Percentiles rank a stretch among this genome's conserved stretches.
These are phyloP conservation scores for Conringia planisiliqua DNA, from an alignment of 345 rosid genomes.

Conservation along the genomic window DNA sequence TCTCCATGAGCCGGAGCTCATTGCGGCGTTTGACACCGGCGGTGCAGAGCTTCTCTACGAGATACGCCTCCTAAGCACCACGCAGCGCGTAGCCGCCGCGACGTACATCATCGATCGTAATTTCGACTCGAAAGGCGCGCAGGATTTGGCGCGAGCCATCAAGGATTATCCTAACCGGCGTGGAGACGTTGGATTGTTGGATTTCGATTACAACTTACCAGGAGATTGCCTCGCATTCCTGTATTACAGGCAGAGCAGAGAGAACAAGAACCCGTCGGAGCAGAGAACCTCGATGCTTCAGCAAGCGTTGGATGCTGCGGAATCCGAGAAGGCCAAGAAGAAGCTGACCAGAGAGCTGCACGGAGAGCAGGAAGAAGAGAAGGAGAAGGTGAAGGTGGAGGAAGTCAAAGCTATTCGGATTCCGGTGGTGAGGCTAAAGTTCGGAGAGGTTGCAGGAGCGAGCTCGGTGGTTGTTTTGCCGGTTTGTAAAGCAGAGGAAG, in stretches of 20 bases:
- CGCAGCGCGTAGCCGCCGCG: slow-evolving; percentile 64
- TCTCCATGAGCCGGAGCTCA: slow-evolving; percentile 48
- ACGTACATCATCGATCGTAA: slow-evolving; percentile 38
- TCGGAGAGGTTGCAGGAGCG: slow-evolving; percentile 82
- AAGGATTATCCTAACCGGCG: slow-evolving; percentile 82
- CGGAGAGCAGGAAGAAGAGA: slow-evolving; percentile 33
- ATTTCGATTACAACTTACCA: slow-evolving; percentile 58
- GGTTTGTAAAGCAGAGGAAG: slow-evolving; percentile 61
- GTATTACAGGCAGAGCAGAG: slow-evolving; percentile 70
- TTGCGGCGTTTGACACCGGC: slow-evolving; percentile 59
- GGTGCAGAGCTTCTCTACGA: slow-evolving; percentile 85
- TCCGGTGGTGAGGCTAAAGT: slow-evolving; percentile 67
- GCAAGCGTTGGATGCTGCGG: slow-evolving; percentile 57
- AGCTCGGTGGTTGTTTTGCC: slow-evolving; percentile 66
- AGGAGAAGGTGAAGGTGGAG: slow-evolving; percentile 15
- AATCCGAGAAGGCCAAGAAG: slow-evolving; percentile 56
- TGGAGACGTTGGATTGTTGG: slow-evolving; percentile 61
- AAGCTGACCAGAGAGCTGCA: slow-evolving; percentile 44
- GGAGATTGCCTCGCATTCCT: slow-evolving; percentile 81
- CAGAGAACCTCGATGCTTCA: slow-evolving; percentile 45
- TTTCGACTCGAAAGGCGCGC: slow-evolving; percentile 52
- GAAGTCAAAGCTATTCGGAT: slow-evolving; percentile 34
- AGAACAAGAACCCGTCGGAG: slow-evolving; percentile 57
- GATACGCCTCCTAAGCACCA: slow-evolving; percentile 57
- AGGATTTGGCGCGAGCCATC: slow-evolving; percentile 72